Evolutionary conservation across 306 rosid genomes (phyloP).

Genomic region (Quillaja saponaria): DNA sequence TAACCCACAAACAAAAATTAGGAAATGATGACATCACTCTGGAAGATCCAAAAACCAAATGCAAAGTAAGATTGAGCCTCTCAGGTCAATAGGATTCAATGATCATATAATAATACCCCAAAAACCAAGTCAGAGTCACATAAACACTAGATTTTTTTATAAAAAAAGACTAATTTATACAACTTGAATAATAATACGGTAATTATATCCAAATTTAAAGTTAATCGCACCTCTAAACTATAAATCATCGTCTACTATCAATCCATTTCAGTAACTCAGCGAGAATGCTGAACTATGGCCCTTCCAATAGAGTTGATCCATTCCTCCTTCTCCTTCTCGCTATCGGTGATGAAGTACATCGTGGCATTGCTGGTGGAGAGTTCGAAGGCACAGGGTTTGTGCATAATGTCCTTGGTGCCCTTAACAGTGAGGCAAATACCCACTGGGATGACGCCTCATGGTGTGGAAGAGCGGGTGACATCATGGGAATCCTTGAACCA

Average conservation of each 20-base stretch:
- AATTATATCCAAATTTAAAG: no score
- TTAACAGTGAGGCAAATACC: constrained; percentile 52
- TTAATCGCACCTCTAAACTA: no score
- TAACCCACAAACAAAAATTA: no score
- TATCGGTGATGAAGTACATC: constrained; percentile 56
- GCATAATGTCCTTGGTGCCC: constrained; percentile 56
- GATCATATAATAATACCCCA: no score
- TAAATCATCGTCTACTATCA: constrained; percentile 28
- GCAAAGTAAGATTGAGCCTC: no score
- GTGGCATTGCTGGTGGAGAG: constrained; percentile 45
- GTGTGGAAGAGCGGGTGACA: constrained; percentile 38
- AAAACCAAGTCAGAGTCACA: no score
- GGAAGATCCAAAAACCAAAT: no score
- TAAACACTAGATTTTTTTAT: no score
- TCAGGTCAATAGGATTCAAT: no score
- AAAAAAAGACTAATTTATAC: no score
- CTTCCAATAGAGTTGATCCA: constrained; percentile 50
- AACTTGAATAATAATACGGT: no score
- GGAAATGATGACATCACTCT: no score
- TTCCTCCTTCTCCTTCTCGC: constrained; percentile 49
- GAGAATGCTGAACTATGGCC: constrained; percentile 39
- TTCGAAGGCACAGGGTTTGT: constrained; percentile 58
- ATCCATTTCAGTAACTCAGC: constrained; percentile 39
- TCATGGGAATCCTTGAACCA: constrained; percentile 5
- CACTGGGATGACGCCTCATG: constrained; percentile 55